Base-by-base conservation (phyloP, 2,329 filamentous ascomycete genomes). In the Verticillium klebahnii region DNA sequence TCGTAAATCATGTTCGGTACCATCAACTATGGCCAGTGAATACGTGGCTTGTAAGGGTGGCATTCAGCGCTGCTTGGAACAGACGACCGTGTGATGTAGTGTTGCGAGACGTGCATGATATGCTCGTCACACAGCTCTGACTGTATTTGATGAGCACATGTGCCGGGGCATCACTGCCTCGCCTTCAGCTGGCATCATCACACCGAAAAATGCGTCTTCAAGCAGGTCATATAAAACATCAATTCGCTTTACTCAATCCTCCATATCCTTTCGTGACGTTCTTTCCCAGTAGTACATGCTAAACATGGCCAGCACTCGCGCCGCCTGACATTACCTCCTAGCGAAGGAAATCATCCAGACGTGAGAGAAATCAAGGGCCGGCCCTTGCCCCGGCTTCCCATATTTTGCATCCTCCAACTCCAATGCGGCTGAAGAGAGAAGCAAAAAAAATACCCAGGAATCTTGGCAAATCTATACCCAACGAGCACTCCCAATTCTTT, bases 221-320 rank as follows among this genome's bases (percentile, higher is more conserved):
- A 6, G 19, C 32, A 1, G 19, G 32, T 37, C 12, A 19, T 37
- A n/a, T 23, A 57, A 57, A 57, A 37, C 55, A 57, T 58, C 57
- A 58, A 50, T 58, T 58, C 57, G 57, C 57, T 58, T 32, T 58
- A 45, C 45, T 58, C 57, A 57, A 32, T 58, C 57, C 25, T 11
- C 39, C 57, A 17, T 50, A 37, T 58, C 37, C 37, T n/a, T 50
- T 45, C 37, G 39, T 50, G 11, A 32, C 25, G 39, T 32, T 25
- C 58, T 45, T 54, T 59, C 25, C 58, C 58, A 36, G 32, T 59
- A 59, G 23, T 59, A 59, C 58, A 59, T 55, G 39, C 50, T 59
- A 45, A 59, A 52, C 45, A 52, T 52, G 45, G 45, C 45, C 45
- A 52, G 45, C 19, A 25, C 19, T 52, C 45, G 45, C 45, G 11